Conservation (phyloP, 1,139 yeast species). For the Pichia sp. region DNA sequence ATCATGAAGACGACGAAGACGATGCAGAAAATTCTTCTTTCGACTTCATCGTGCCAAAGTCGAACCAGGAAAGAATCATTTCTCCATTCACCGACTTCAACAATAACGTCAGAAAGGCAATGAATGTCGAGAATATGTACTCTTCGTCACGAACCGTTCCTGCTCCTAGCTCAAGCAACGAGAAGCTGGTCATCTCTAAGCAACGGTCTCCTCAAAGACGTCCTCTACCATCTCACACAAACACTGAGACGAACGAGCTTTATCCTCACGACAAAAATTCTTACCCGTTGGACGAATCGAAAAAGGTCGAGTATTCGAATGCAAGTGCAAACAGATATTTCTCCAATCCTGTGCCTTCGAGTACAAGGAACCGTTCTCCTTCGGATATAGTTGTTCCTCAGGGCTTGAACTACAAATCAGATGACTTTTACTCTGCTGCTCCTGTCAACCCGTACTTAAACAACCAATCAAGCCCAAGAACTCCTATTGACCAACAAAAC, state of each 20-base stretch:
- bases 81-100: slow-evolving; percentile 54
- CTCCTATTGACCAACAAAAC: slow-evolving; percentile 20
- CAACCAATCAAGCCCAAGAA: slow-evolving; percentile 11
- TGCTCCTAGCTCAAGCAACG: neutral
- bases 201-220: slow-evolving; percentile 19
- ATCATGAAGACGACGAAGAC: slow-evolving; percentile 18
- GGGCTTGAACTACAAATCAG: slow-evolving; percentile 1
- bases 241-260: neutral
- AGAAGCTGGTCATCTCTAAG: slow-evolving; percentile 17
- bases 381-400: neutral
- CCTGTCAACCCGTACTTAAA: slow-evolving; percentile 16
- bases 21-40: slow-evolving; percentile 20
- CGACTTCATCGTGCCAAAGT: slow-evolving; percentile 14
- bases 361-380: neutral
- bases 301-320: slow-evolving; percentile 2
- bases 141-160: neutral
- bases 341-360: slow-evolving; percentile 2
- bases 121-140: neutral
- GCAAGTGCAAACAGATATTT: neutral
- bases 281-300: slow-evolving; percentile 3
- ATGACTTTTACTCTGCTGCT: slow-evolving; percentile 10
- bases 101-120: slow-evolving; percentile 39
- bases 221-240: neutral
- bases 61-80: slow-evolving; percentile 21
- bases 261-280: neutral